Evolutionary conservation across 2,329 filamentous ascomycete genomes (phyloP).

Genomic region (Cercospora sesami): DNA sequence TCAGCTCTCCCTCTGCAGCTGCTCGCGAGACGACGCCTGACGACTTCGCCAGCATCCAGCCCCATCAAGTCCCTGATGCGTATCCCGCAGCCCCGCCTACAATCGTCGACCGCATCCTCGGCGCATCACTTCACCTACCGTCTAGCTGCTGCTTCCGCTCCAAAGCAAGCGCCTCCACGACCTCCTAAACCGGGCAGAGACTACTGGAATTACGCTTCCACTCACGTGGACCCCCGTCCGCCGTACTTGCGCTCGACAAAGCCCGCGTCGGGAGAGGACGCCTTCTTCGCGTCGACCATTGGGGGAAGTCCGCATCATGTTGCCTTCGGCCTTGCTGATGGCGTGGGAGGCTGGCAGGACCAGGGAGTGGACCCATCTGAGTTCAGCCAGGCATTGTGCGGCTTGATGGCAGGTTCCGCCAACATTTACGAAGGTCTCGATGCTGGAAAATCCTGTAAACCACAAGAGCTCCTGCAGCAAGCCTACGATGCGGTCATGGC

Average conservation of each 20-base stretch:
- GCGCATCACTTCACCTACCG: slow-evolving; percentile 39
- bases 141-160: slow-evolving; percentile 40
- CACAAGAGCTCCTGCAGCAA: slow-evolving; percentile 72
- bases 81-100: slow-evolving; percentile 7
- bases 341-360: slow-evolving; percentile 92
- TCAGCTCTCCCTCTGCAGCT: slow-evolving; percentile 29
- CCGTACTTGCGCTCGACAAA: slow-evolving; percentile 47
- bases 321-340: slow-evolving; percentile 87
- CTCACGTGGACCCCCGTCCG: slow-evolving; percentile 46
- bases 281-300: slow-evolving; percentile 86
- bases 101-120: slow-evolving; percentile 14
- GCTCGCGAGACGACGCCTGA: slow-evolving; percentile 23
- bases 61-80: slow-evolving; percentile 12
- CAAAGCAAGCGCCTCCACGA: slow-evolving; percentile 38
- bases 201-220: slow-evolving; percentile 39
- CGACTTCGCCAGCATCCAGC: slow-evolving; percentile 26
- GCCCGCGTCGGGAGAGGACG: slow-evolving; percentile 84
- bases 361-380: slow-evolving; percentile 91
- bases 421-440: slow-evolving; percentile 45
- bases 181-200: slow-evolving; percentile 54
- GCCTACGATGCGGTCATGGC: slow-evolving; percentile 80
- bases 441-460: slow-evolving; percentile 37
- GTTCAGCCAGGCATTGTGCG: slow-evolving; percentile 90
- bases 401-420: slow-evolving; percentile 71
- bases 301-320: slow-evolving; percentile 66